Evolutionary conservation across 345 rosid genomes (phyloP).

Genomic region (Populus pruinosa): DNA sequence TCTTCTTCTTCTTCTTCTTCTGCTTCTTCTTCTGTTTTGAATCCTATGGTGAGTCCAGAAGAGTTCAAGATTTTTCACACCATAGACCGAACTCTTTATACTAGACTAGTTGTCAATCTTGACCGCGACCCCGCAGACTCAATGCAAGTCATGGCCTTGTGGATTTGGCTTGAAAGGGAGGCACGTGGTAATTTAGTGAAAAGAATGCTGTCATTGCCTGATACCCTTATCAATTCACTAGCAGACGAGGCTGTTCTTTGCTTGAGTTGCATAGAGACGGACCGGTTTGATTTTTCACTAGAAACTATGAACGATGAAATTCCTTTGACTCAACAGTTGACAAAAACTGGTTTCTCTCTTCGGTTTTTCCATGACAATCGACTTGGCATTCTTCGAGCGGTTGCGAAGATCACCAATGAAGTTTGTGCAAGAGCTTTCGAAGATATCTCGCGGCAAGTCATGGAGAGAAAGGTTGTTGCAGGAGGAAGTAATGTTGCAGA

Average conservation of each 20-base stretch:
- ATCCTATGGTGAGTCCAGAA: conserved; percentile 23
- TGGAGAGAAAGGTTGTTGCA: neutral
- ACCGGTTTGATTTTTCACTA: neutral
- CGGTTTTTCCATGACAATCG: conserved; percentile 38
- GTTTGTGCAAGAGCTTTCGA: conserved; percentile 50
- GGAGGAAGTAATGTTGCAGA: neutral
- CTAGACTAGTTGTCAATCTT: conserved; percentile 39
- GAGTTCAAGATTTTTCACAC: conserved; percentile 53
- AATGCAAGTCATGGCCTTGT: conserved; percentile 50
- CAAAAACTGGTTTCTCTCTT: conserved; percentile 26
- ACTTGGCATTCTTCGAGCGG: neutral
- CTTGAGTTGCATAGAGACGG: conserved; percentile 37
- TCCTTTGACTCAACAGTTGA: conserved; percentile 32
- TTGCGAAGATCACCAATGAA: conserved; percentile 29
- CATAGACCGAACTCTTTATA: conserved; percentile 48
- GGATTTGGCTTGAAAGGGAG: conserved; percentile 55
- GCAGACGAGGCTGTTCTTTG: conserved; percentile 53
- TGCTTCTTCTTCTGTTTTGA: neutral
- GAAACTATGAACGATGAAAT: neutral
- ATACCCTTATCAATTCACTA: conserved; percentile 26
- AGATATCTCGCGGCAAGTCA: conserved; percentile 30
- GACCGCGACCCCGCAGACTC: conserved; percentile 45
- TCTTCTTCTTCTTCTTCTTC: conserved; percentile 7
- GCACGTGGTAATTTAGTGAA: conserved; percentile 24
- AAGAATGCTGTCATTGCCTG: conserved; percentile 27